A percentile compares a stretch with the other conserved stretches of the same genome.
phyloP scores from a whole-genome alignment of 805 yeast genomes.

The Kregervanrija pseudodelftensis region DNA sequence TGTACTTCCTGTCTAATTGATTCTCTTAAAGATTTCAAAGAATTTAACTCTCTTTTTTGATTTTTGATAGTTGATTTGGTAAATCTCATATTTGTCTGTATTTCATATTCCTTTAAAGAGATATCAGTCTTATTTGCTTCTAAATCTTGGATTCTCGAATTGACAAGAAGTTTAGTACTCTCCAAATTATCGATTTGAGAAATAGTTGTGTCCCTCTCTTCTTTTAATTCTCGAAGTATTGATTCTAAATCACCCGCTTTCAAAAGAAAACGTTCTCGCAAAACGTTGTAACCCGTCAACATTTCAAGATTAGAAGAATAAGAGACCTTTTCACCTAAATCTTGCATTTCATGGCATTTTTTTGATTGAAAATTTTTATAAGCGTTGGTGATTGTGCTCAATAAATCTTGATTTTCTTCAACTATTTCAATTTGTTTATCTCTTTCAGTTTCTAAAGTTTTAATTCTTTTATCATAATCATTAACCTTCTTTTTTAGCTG shows the following conservation, averaged over 20 bases:
- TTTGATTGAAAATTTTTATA: constrained; percentile 14
- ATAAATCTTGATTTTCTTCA: constrained; percentile 36
- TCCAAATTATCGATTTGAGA: constrained; percentile 31
- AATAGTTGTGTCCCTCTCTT: constrained; percentile 27
- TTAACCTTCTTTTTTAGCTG: constrained; percentile 40
- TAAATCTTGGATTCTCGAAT: constrained; percentile 29
- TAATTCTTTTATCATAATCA: constrained; percentile 40
- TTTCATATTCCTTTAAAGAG: constrained; percentile 22
- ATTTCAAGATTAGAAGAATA: constrained; percentile 39
- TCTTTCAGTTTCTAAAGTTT: constrained; percentile 45
- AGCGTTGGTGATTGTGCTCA: constrained; percentile 28
- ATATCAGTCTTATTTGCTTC: constrained; percentile 26
- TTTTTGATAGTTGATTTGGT: constrained; percentile 28
- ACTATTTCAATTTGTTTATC: constrained; percentile 42
- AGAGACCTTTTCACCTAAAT: constrained; percentile 3
- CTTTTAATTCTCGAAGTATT: constrained; percentile 39
- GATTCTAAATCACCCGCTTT: constrained; percentile 51
- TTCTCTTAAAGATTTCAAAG: constrained; percentile 31
- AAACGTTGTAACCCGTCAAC: constrained; percentile 46
- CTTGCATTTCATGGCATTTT: constrained; percentile 8
- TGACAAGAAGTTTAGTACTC: constrained; percentile 30
- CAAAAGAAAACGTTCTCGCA: constrained; percentile 51
- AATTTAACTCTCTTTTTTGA: constrained; percentile 16
- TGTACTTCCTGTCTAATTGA: constrained; percentile 39
- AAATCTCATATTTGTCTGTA: constrained; percentile 20